A percentile compares a stretch with the other conserved stretches of the same genome.
Conservation (phyloP, 371 early-diverging fungal genomes). For the Synchytrium microbalum region DNA sequence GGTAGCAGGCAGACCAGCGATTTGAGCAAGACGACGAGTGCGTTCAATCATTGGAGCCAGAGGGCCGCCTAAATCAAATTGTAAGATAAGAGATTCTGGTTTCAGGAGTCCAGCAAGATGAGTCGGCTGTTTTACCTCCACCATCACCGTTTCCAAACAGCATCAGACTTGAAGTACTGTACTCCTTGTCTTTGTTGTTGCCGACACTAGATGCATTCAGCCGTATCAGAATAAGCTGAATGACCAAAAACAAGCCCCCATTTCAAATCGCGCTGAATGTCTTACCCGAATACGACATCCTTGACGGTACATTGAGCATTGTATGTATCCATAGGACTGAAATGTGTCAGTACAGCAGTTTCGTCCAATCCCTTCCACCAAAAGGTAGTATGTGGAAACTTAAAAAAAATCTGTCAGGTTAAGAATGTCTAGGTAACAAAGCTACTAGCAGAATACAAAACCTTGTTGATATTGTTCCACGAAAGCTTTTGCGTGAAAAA, state of each 20-base stretch:
- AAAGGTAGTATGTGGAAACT: slow-evolving; percentile 92
- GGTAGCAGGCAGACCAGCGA: slow-evolving; percentile 71
- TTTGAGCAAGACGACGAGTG: slow-evolving; percentile 58
- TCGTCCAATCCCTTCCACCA: slow-evolving; percentile 61
- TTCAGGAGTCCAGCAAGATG: neutral
- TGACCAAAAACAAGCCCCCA: slow-evolving; percentile 1
- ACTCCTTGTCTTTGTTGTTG: slow-evolving; percentile 75
- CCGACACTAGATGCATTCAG: slow-evolving; percentile 40
- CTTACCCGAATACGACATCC: slow-evolving; percentile 41
- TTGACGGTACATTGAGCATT: slow-evolving; percentile 47
- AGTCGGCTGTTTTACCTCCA: slow-evolving; percentile 46
- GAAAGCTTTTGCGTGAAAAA: slow-evolving; percentile 97
- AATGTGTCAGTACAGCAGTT: slow-evolving; percentile 64
- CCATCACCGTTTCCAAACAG: slow-evolving; percentile 96
- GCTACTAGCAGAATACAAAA: no score
- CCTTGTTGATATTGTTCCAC: slow-evolving; percentile 96
- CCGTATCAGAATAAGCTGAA: neutral
- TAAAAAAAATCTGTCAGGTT: no score
- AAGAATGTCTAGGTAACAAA: no score
- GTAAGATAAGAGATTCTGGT: neutral
- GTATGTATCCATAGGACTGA: slow-evolving; percentile 81
- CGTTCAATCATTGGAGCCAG: slow-evolving; percentile 76
- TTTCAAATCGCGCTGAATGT: no score
- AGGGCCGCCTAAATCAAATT: slow-evolving; percentile 58
- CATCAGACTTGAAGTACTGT: slow-evolving; percentile 72